These are phyloP conservation scores for Colletotrichum destructivum DNA, from an alignment of 2,329 filamentous ascomycete genomes.

Conservation along the genomic window DNA sequence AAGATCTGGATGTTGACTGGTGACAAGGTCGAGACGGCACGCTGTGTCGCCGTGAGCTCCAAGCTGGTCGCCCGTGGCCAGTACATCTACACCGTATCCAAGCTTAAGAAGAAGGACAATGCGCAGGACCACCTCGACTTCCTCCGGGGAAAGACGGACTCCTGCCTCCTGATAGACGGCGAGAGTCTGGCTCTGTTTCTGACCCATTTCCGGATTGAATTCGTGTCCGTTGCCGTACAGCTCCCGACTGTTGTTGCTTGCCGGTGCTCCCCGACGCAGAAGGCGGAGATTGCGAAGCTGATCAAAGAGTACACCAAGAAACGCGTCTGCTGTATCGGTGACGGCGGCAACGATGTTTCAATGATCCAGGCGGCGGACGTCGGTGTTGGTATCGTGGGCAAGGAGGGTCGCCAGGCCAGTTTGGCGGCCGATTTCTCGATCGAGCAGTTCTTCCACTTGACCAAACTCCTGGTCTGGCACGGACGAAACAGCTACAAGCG, in stretches of 20 bases:
- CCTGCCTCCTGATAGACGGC: conserved; percentile 93
- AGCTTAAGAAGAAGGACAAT: conserved; percentile 85
- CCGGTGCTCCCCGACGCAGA: conserved; percentile 96
- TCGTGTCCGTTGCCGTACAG: conserved; percentile 89
- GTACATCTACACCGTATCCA: conserved; percentile 94
- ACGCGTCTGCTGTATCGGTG: conserved; percentile 96
- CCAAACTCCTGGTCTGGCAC: conserved; percentile 98
- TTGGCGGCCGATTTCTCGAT: conserved; percentile 97
- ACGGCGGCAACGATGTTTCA: conserved; percentile 97
- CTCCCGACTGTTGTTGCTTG: conserved; percentile 96
- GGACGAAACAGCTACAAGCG: conserved; percentile 98
- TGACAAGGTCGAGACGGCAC: conserved; percentile 97
- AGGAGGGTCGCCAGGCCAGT: conserved; percentile 95
- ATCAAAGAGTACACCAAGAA: conserved; percentile 95
- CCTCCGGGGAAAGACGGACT: conserved; percentile 87
- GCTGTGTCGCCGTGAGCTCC: conserved; percentile 94
- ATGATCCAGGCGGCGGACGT: conserved; percentile 99
- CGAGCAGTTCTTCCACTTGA: conserved; percentile 93
- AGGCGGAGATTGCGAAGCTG: conserved; percentile 91
- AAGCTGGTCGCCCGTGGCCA: conserved; percentile 95
- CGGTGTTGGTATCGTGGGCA: conserved; percentile 97
- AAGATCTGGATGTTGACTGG: conserved; percentile 99
- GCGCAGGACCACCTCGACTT: conserved; percentile 93
- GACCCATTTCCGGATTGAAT: conserved; percentile 84
- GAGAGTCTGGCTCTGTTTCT: conserved; percentile 90